Conservation (phyloP, 768 basidiomycete species). For the Lanmaoa rubissima region DNA sequence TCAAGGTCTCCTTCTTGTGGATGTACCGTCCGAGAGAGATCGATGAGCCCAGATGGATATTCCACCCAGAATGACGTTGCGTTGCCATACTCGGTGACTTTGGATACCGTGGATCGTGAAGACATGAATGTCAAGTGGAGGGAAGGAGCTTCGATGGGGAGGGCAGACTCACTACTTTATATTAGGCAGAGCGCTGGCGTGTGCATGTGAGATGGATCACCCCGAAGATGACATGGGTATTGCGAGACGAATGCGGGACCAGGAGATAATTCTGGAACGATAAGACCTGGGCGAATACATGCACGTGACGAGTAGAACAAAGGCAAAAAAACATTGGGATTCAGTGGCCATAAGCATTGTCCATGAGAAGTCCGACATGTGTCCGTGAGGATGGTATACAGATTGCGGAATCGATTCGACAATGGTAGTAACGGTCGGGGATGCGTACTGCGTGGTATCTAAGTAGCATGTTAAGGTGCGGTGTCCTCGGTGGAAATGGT, state of each 20-base stretch:
- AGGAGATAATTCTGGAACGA: constrained; percentile 11
- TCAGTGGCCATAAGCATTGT: constrained; percentile 8
- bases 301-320: constrained; percentile 4
- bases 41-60: constrained; percentile 62
- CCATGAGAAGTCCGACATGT: constrained; percentile 11
- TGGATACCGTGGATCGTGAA: constrained; percentile 43
- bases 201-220: neutral
- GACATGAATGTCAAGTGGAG: constrained; percentile 33
- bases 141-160: neutral
- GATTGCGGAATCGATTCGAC: constrained; percentile 10
- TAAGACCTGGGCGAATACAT: constrained; percentile 8
- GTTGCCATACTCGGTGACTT: constrained; percentile 54
- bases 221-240: neutral
- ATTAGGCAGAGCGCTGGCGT: neutral
- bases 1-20: constrained; percentile 28
- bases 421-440: constrained; percentile 7
- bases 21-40: constrained; percentile 52
- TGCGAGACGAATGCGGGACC: neutral
- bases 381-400: constrained; percentile 22
- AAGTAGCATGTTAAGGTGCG: constrained; percentile 13
- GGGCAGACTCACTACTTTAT: constrained; percentile 8
- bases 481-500: neutral
- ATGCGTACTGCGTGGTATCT: constrained; percentile 15
- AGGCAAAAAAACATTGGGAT: constrained; percentile 1
- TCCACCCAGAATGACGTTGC: constrained; percentile 63